Evolutionary conservation across 1,139 yeast species (phyloP).

Genomic region (Saccharomyces hybrid): DNA sequence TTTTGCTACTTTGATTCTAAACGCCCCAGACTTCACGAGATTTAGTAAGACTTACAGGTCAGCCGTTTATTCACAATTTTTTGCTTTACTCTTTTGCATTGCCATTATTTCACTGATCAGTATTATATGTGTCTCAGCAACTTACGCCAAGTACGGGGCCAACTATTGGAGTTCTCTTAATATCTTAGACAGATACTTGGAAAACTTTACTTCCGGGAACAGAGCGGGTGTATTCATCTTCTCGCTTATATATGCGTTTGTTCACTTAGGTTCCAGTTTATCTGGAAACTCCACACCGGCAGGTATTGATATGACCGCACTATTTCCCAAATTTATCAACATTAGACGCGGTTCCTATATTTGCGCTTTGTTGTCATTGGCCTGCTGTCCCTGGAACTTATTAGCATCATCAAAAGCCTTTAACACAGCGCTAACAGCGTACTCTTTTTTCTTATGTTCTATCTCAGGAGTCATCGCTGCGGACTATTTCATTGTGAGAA

Average conservation of each 20-base stretch:
- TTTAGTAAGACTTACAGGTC: conserved; percentile 52
- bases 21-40: conserved; percentile 83
- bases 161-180: conserved; percentile 80
- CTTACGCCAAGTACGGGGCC: conserved; percentile 55
- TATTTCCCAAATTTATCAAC: conserved; percentile 67
- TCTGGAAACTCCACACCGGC: conserved; percentile 81
- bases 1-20: conserved; percentile 75
- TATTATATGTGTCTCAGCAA: conserved; percentile 73
- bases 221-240: conserved; percentile 81
- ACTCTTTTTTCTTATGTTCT: conserved; percentile 73
- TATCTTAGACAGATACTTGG: conserved; percentile 56
- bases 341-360: conserved; percentile 74
- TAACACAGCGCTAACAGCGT: conserved; percentile 78
- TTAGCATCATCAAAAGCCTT: conserved; percentile 62
- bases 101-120: conserved; percentile 80
- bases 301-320: conserved; percentile 80
- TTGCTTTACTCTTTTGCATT: conserved; percentile 69
- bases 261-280: conserved; percentile 81
- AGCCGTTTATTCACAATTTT: conserved; percentile 44
- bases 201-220: conserved; percentile 54
- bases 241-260: conserved; percentile 64
- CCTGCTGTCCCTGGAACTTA: conserved; percentile 81
- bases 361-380: conserved; percentile 54
- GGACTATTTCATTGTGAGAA: conserved; percentile 66
- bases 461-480: conserved; percentile 73